phyloP scores from a whole-genome alignment of 1,139 yeast genomes.

The Candida albicans region DNA sequence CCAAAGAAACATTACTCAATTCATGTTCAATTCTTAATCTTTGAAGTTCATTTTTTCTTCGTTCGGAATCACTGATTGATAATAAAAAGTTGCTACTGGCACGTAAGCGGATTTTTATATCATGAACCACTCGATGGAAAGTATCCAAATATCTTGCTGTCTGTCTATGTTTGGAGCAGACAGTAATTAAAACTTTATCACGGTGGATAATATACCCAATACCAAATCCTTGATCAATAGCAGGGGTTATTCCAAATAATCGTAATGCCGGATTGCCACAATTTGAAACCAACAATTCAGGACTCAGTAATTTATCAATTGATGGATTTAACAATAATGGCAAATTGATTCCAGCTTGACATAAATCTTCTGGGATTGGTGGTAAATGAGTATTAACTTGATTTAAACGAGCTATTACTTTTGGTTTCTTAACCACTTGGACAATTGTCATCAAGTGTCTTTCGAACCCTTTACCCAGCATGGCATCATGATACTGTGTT shows the following conservation, averaged over 20 bases:
- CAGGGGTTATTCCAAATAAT: constrained; percentile 76
- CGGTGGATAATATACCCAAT: constrained; percentile 72
- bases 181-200: constrained; percentile 57
- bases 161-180: constrained; percentile 74
- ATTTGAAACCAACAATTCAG: constrained; percentile 50
- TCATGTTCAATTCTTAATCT: constrained; percentile 38
- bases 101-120: constrained; percentile 50
- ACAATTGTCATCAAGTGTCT: constrained; percentile 66
- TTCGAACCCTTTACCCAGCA: constrained; percentile 67
- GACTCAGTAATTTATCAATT: constrained; percentile 40
- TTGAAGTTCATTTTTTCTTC: constrained; percentile 36
- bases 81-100: constrained; percentile 35
- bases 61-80: constrained; percentile 35
- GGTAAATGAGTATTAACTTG: constrained; percentile 35
- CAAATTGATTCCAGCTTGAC: constrained; percentile 24
- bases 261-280: constrained; percentile 80
- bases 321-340: constrained; percentile 64
- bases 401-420: constrained; percentile 41
- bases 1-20: constrained; percentile 30
- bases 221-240: constrained; percentile 73
- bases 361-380: constrained; percentile 23
- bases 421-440: constrained; percentile 39
- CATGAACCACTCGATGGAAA: constrained; percentile 57
- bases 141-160: constrained; percentile 68
- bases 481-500: constrained; percentile 48